Base-by-base conservation (phyloP, 345 rosid species). In the thale cress (Arabidopsis thaliana) region DNA sequence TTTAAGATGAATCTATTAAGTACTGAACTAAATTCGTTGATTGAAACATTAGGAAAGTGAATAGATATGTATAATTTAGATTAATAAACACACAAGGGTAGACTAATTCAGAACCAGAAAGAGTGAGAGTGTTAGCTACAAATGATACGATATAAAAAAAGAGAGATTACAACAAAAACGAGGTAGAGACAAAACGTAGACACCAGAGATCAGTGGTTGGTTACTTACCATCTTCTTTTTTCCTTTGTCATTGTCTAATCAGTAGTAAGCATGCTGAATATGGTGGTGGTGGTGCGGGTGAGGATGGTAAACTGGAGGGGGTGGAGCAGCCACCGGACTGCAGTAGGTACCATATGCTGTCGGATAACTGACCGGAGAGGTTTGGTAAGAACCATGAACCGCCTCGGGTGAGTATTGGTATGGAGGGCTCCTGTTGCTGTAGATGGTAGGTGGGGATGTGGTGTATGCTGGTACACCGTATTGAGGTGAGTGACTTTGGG, bases 401-500 rank as follows among this genome's bases (percentile, higher is more conserved):
- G 51, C 72, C 25, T 56, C 72, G 0, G 78, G 78, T 33, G 78
- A 65, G 65, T 74, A 74, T 53, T 45, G 65, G 33, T 74, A 74
- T n/a, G 67, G 72, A 33, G 72, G 66, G 50, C 65, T 74, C 28
- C 49, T 65, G 72, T 58, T 74, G 71, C 2, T 58, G 50, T 74
- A 74, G 10, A 74, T 65, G 11, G 66, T 34, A 45, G 78, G 66
- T 56, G 78, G 73, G 8, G 78, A 10, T 32, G 67, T 36, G 12
- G 67, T 37, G 40, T 74, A 59, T 46, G 72, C 40, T 22, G 77
- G 77, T 30, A 63, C 13, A n/a, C 56, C 9, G 24, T 75, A 75
- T 45, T 57, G 79, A 34, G 72, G 79, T 45, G 79, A 75, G 12
- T 75, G 68, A 37, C 67, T 73, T n/a, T 89, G 93, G 36, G 97